phyloP scores from a whole-genome alignment of 495 filamentous ascomycete species.

The Lophium mytilinum region DNA sequence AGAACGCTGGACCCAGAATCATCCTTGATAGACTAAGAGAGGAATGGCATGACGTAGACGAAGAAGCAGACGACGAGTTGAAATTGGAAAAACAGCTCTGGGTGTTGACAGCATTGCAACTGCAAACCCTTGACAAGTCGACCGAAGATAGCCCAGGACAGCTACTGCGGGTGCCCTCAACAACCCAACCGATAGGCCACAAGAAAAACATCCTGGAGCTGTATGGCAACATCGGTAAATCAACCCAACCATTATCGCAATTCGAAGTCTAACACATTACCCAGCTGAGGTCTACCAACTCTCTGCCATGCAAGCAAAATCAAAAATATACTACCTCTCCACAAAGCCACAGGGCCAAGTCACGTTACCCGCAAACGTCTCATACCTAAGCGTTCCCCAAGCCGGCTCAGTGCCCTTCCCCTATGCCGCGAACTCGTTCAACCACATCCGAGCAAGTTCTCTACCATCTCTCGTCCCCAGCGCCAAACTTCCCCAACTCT shows the following conservation, averaged over 20 bases:
- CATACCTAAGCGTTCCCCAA: slow-evolving; percentile 14
- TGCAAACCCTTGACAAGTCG: slow-evolving; percentile 15
- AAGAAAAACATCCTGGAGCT: slow-evolving; percentile 24
- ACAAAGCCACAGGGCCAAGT: slow-evolving; percentile 11
- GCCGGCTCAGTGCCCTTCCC: slow-evolving; percentile 18
- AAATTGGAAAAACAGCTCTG: slow-evolving; percentile 28
- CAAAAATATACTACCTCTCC: slow-evolving; percentile 23
- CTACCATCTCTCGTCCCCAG: slow-evolving; percentile 23
- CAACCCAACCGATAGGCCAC: not conserved
- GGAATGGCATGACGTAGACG: slow-evolving; percentile 25
- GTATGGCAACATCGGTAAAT: slow-evolving; percentile 26
- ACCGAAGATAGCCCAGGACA: slow-evolving; percentile 5
- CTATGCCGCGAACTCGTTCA: slow-evolving; percentile 15
- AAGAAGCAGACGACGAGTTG: slow-evolving; percentile 18
- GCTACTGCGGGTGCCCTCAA: not conserved
- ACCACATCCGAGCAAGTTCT: slow-evolving; percentile 23
- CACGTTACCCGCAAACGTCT: slow-evolving; percentile 22
- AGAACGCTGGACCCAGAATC: slow-evolving; percentile 21
- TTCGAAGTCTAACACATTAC: not conserved
- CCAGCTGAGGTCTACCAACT: slow-evolving; percentile 27
- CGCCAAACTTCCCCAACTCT: slow-evolving; percentile 20
- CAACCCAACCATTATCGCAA: not conserved
- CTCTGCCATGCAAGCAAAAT: slow-evolving; percentile 24
- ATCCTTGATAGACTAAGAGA: slow-evolving; percentile 27
- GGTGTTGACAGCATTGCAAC: slow-evolving; percentile 28